Evolutionary conservation across 2,329 filamentous ascomycete genomes (phyloP), one percentile per base, ranked within the genome.

Genomic region (Penicillium vulpinum): DNA sequence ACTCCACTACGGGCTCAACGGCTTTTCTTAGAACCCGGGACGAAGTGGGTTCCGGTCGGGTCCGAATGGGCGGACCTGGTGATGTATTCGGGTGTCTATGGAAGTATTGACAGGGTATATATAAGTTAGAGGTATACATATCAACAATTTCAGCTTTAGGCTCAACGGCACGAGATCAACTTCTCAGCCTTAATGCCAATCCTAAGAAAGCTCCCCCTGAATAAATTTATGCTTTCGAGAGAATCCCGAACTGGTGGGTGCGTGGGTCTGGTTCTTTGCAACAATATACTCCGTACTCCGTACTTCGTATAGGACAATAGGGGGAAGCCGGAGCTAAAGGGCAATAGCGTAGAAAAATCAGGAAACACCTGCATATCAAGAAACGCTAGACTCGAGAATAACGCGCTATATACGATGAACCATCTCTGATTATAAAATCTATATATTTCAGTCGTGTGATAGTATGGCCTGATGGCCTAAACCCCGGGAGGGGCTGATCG

Each of bases 1-100:
- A 43, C 62, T 63, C 61, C 62, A 57, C 58, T 55, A 56, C 54
- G 60, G 60, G 55, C 53, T 57, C 47, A 60, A 63, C 60, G 58
- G 61, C 47, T 35, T 55, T 46, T 47, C 29, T 33, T 56, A n/a
- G 8, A 40, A 41, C 57, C 53, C 53, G 48, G 7, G 33, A 46
- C 11, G n/a, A 50, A 35, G 45, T 58, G 56, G 56, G 31, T 52
- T 56, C 40, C 54, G 21, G 46, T 56, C 48, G 48, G 53, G 35
- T 51, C 54, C 43, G 43, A 43, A 41, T n/a, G 36, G 36, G 15
- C 22, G 35, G 54, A 38, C 18, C 22, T 18, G 31, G 13, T 45
- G 38, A 33, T 35, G 1, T n/a, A 35, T 35, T 31, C n/a, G 15
- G 38, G n/a, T n/a, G n/a, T 13, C n/a, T 47, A 18, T 28, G 16